phyloP scores from a whole-genome alignment of 805 yeast species.

The Starmerella asiatica region DNA sequence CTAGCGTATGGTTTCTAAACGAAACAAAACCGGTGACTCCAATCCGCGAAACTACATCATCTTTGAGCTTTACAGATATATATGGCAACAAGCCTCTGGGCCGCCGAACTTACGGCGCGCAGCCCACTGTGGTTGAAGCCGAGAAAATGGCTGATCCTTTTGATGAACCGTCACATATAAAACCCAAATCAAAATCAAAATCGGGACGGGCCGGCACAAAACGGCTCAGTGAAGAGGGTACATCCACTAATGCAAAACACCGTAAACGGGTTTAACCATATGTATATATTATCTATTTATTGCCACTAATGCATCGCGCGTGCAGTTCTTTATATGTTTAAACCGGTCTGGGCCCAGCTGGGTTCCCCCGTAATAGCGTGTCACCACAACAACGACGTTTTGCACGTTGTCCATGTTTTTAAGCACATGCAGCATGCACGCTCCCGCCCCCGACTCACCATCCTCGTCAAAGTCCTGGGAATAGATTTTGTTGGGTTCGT shows the following conservation, averaged over 20 bases:
- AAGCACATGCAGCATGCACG: constrained; percentile 64
- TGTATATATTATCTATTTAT: constrained; percentile 6
- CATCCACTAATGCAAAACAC: too few relatives aligned
- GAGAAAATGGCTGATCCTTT: constrained; percentile 1
- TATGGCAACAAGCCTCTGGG: constrained; percentile 6
- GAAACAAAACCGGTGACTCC: not conserved
- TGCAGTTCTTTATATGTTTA: constrained; percentile 79
- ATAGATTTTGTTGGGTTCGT: constrained; percentile 34
- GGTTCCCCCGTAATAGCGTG: constrained; percentile 87
- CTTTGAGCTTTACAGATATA: constrained; percentile 7
- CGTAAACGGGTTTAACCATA: too few relatives aligned
- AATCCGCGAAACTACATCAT: too few relatives aligned
- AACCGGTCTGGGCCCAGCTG: constrained; percentile 84
- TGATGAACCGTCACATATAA: not conserved
- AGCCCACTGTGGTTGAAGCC: constrained; percentile 2
- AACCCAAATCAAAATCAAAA: not conserved
- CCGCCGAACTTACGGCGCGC: constrained; percentile 7
- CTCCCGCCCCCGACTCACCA: constrained; percentile 95
- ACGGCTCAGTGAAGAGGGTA: not conserved
- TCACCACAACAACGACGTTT: constrained; percentile 76
- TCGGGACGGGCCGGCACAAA: not conserved
- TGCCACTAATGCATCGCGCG: constrained; percentile 67
- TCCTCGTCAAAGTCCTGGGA: constrained; percentile 90
- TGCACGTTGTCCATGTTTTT: constrained; percentile 56
- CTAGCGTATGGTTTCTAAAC: constrained; percentile 11